phyloP scores from a whole-genome alignment of 176 grass and related monocot genomes.

The Zea luxurians region DNA sequence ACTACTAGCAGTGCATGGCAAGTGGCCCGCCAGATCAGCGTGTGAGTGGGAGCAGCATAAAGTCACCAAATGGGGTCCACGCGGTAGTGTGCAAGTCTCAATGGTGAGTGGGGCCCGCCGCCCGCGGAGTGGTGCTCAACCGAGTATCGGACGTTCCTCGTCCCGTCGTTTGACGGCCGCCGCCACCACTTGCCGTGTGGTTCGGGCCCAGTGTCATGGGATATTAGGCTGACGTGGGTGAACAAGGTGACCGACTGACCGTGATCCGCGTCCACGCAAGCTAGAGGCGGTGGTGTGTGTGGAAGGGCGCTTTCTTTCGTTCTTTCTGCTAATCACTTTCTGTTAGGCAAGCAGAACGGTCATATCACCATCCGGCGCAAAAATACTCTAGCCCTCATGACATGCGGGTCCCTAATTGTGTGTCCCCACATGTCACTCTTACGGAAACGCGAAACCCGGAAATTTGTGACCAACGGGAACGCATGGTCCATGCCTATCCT shows the following conservation, averaged over 20 bases:
- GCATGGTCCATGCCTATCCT: constrained; percentile 5
- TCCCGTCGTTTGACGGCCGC: constrained; percentile 2
- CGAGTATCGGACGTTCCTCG: not conserved
- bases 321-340: not conserved
- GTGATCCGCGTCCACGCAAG: constrained; percentile 43
- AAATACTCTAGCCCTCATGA: not conserved
- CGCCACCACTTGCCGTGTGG: constrained; percentile 5
- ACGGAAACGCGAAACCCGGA: not conserved
- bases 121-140: not conserved
- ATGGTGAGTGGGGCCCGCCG: constrained; percentile 15
- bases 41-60: constrained; percentile 41
- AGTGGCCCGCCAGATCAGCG: constrained; percentile 46
- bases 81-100: constrained; percentile 20
- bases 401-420: not conserved
- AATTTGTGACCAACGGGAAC: not conserved
- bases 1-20: constrained; percentile 7
- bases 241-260: not conserved
- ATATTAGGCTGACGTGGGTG: not conserved
- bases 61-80: constrained; percentile 8
- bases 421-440: constrained; percentile 2
- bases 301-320: constrained; percentile 13
- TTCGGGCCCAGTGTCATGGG: not conserved
- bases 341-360: not conserved
- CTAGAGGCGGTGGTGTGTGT: constrained; percentile 19
- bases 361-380: not conserved